Evolutionary conservation across 495 filamentous ascomycete species (phyloP).

Genomic region (Tuber umbilicatum): DNA sequence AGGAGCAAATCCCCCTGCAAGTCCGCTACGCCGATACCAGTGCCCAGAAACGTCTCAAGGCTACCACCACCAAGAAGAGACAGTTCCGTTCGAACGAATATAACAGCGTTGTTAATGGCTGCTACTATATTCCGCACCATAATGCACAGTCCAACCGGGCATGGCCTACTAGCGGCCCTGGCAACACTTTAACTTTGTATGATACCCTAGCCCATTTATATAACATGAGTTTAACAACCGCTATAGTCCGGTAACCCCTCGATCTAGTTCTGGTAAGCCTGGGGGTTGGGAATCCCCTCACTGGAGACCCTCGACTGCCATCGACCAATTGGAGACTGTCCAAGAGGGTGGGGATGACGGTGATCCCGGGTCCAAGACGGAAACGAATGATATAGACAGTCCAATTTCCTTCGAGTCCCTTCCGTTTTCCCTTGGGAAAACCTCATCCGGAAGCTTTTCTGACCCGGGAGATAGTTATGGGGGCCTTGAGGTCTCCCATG

Average conservation of each 20-base stretch:
- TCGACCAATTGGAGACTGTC: slow-evolving; percentile 34
- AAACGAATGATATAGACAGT: slow-evolving; percentile 23
- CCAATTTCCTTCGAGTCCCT: slow-evolving; percentile 24
- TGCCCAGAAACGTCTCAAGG: slow-evolving; percentile 91
- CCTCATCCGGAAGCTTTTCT: slow-evolving; percentile 35
- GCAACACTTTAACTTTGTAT: slow-evolving; percentile 1
- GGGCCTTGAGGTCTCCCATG: slow-evolving; percentile 27
- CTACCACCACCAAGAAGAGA: slow-evolving; percentile 82
- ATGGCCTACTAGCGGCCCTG: background rate
- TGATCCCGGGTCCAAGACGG: slow-evolving; percentile 27
- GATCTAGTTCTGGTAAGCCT: background rate
- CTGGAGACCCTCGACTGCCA: background rate
- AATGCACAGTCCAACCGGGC: slow-evolving; percentile 15
- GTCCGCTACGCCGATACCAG: slow-evolving; percentile 95
- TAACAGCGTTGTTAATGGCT: slow-evolving; percentile 52
- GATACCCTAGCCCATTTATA: background rate
- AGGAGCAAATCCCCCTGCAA: slow-evolving; percentile 72
- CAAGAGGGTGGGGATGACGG: slow-evolving; percentile 33
- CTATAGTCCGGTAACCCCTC: background rate
- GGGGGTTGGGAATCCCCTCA: background rate
- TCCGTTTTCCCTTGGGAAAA: slow-evolving; percentile 17
- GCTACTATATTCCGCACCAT: slow-evolving; percentile 20
- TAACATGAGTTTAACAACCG: background rate
- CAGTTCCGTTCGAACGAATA: slow-evolving; percentile 94
- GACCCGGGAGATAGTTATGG: slow-evolving; percentile 41